Evolutionary conservation across 2,329 filamentous ascomycete species (phyloP), one percentile per base, ranked within the genome.

Genomic region (Fusarium lateritium): DNA sequence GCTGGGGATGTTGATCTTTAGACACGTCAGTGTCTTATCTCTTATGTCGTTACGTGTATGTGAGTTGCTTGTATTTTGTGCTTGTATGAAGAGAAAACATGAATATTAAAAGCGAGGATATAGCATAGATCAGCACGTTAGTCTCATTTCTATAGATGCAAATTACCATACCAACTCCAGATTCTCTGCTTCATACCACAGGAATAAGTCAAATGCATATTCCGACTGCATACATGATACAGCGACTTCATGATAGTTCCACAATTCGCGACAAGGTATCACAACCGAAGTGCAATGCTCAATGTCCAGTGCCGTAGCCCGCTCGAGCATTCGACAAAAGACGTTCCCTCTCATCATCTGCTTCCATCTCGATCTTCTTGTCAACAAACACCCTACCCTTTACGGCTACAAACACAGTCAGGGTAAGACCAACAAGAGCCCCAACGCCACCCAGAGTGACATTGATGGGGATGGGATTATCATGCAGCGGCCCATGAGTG

Each of bases 401-500:
- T 8, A 65, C 14, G 0, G 49, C 14, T 3, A 70, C 49, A 5
- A 70, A 70, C 2, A 68, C 6, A 0, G 62, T 68, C 21, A 70
- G 11, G 2, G 44, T 3, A 0, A 56, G 21, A 5, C 67, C 46
- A 6, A 68, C 45, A 1, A 69, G 26, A 6, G 63, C 51, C 7
- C 67, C 67, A 2, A 24, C 15, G 2, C 11, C 47, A 4, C 67
- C 67, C 4, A 70, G 9, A 1, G 58, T 50, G 0, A 47, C 58
- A 8, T 70, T 70, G 19, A 70, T 57, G 0, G 67, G 67, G 0
- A 56, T 43, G 6, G 67, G 67, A 6, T 70, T 53, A 6, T 55
- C 44, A 7, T 61, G 49, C 0, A 70, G 51, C 6, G 67, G 62
- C 3, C 63, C 67, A 8, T 70, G 89, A 0, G 90, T 92, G 21